These are phyloP conservation scores for Metarhizium brunneum DNA, from an alignment of 2,329 filamentous ascomycete genomes.

Conservation along the genomic window DNA sequence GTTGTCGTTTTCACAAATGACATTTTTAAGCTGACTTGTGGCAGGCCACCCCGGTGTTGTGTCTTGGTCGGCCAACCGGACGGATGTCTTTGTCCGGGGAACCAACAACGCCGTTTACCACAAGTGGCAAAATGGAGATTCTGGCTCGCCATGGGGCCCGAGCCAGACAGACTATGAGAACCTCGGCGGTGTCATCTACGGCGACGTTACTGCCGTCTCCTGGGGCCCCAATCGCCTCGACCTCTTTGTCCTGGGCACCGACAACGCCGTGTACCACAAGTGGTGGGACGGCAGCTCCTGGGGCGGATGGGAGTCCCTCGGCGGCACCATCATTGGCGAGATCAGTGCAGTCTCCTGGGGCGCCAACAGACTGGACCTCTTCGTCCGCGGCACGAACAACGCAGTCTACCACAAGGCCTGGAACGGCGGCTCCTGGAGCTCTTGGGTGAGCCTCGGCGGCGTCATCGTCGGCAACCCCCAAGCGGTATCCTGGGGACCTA, in stretches of 20 bases:
- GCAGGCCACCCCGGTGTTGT: slow-evolving; percentile 15
- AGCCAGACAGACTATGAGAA: slow-evolving; percentile 10
- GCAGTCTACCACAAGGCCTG: slow-evolving; percentile 17
- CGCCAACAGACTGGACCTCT: slow-evolving; percentile 17
- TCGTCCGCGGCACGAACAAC: slow-evolving; percentile 18
- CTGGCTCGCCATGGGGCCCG: neutral
- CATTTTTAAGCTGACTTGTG: too few species aligned
- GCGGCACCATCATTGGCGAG: slow-evolving; percentile 16
- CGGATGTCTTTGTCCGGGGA: slow-evolving; percentile 18
- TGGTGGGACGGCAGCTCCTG: slow-evolving; percentile 10
- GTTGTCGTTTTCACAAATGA: too few species aligned
- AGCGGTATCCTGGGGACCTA: slow-evolving; percentile 13
- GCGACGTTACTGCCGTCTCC: slow-evolving; percentile 13
- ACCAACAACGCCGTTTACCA: slow-evolving; percentile 12
- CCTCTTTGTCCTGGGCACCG: slow-evolving; percentile 13
- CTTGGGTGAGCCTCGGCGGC: slow-evolving; percentile 17
- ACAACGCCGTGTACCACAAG: slow-evolving; percentile 15
- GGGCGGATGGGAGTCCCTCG: slow-evolving; percentile 16
- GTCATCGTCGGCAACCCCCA: slow-evolving; percentile 14
- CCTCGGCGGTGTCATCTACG: slow-evolving; percentile 9
- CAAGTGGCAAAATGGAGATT: slow-evolving; percentile 5
- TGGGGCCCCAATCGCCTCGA: slow-evolving; percentile 16
- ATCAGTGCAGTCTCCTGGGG: slow-evolving; percentile 18
- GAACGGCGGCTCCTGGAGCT: slow-evolving; percentile 16
- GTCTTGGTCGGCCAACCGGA: slow-evolving; percentile 15